phyloP scores from a whole-genome alignment of 2,329 filamentous ascomycete genomes.

The Cercospora beticola region DNA sequence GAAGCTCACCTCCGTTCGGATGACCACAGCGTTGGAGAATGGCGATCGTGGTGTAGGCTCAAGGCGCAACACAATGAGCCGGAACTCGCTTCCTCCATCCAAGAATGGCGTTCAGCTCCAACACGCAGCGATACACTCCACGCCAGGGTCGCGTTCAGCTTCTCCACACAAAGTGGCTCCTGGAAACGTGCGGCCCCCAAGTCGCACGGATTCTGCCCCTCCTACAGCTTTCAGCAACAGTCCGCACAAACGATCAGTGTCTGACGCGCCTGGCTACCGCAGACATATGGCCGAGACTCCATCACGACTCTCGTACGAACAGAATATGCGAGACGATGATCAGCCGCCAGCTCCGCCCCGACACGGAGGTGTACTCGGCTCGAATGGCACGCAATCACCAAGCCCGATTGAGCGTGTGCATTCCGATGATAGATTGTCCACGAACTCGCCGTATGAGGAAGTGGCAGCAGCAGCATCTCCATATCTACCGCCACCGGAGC shows the following conservation, averaged over 20 bases:
- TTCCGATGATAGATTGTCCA: conserved; percentile 54
- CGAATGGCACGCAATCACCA: conserved; percentile 40
- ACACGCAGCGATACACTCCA: conserved; percentile 40
- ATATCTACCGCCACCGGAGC: conserved; percentile 59
- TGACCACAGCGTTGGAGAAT: conserved; percentile 51
- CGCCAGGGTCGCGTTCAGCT: conserved; percentile 46
- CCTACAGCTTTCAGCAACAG: conserved; percentile 32
- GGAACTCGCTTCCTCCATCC: conserved; percentile 39
- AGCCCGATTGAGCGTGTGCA: conserved; percentile 51
- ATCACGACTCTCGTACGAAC: conserved; percentile 43
- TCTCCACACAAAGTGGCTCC: conserved; percentile 40
- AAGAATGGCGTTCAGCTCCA: conserved; percentile 45
- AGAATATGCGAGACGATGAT: conserved; percentile 34
- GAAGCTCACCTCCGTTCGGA: conserved; percentile 77
- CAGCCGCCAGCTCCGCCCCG: conserved; percentile 44
- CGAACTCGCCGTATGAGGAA: conserved; percentile 49
- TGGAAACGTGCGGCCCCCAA: conserved; percentile 33
- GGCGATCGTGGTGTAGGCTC: conserved; percentile 31
- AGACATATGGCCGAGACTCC: conserved; percentile 43
- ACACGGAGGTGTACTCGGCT: conserved; percentile 37
- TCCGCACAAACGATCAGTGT: conserved; percentile 51
- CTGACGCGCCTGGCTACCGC: conserved; percentile 48
- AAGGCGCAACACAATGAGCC: conserved; percentile 46
- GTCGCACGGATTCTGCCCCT: conserved; percentile 48
- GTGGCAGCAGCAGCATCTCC: conserved; percentile 44